Base-by-base conservation (phyloP, 768 basidiomycete species). In the Kwoniella shandongensis region DNA sequence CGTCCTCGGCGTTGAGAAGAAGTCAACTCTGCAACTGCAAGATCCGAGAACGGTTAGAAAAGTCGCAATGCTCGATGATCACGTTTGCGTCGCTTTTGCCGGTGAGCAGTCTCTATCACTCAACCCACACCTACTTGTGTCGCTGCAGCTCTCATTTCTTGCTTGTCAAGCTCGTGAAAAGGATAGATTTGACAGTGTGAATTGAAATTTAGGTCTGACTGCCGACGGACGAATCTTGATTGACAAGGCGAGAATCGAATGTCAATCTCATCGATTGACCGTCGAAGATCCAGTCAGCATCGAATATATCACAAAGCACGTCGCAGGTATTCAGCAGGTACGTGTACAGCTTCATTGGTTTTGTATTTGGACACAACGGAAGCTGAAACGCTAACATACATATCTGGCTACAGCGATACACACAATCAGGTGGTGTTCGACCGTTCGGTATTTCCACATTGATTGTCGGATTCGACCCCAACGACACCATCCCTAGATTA, bases 241-340 rank as follows among this genome's bases (percentile, higher is more conserved):
- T 67, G 96, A 99, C 83, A 96, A 89, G 77, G 96, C 96, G 13
- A 86, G 96, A 61, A 85, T 91, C 76, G 96, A 99, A 81, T 98
- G 96, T 72, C 96, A 98, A 76, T 91, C 87, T 54, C 93, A 99
- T 80, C 86, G 96, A 18, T 79, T 98, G 57, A 97, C 92, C 0
- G 96, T 97, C 30, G 96, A 98, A 74, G 96, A 98, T 75, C 96
- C 96, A 12, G 96, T 96, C 48, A 91, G 89, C 17, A 88, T 99
- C 26, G 96, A 99, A 77, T 99, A 98, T 73, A 97, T 99, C 70
- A 96, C 96, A 26, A 85, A 94, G 74, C 88, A 96, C 78, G 88
- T 99, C 73, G 96, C 96, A 51, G 91, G 92, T n/a, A 91, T 98
- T 63, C 94, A 99, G 79, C 96, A 99, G 83, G 94, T 91, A 52